Conservation (phyloP, 768 basidiomycete species). For the Lactarius quietus region DNA sequence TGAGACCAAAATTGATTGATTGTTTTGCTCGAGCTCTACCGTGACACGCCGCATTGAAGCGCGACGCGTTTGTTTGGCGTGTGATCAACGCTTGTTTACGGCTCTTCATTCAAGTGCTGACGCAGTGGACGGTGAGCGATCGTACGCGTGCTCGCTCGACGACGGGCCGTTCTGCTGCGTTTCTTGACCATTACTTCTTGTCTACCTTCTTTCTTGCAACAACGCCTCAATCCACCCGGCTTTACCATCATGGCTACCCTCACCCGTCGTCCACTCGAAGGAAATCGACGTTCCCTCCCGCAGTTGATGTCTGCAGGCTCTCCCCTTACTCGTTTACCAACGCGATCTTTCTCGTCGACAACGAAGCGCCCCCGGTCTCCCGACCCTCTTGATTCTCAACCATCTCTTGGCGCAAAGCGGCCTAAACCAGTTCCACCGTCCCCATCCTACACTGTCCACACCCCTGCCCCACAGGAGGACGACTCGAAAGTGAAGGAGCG, state of each 20-base stretch:
- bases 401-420: slow-evolving; percentile 23
- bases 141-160: slow-evolving; percentile 15
- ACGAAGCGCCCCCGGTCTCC: slow-evolving; percentile 26
- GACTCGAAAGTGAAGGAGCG: slow-evolving; percentile 23
- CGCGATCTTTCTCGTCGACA: slow-evolving; percentile 18
- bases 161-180: slow-evolving; percentile 1
- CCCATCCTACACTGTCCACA: slow-evolving; percentile 15
- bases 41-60: not conserved
- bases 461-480: slow-evolving; percentile 18
- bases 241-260: slow-evolving; percentile 21
- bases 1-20: not conserved
- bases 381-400: slow-evolving; percentile 24
- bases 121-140: slow-evolving; percentile 1
- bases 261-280: slow-evolving; percentile 25
- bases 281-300: slow-evolving; percentile 24
- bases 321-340: slow-evolving; percentile 15
- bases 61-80: slow-evolving; percentile 29
- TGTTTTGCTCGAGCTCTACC: not conserved
- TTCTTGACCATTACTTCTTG: slow-evolving; percentile 15
- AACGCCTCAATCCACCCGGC: not conserved
- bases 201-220: not conserved
- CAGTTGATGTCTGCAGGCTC: slow-evolving; percentile 22
- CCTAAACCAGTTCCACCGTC: slow-evolving; percentile 19
- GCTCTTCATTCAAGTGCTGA: not conserved
- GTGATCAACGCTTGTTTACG: not conserved